These are phyloP conservation scores for Pseudogymnoascus sp. DNA, from an alignment of 2,329 filamentous ascomycete genomes.

Conservation along the genomic window DNA sequence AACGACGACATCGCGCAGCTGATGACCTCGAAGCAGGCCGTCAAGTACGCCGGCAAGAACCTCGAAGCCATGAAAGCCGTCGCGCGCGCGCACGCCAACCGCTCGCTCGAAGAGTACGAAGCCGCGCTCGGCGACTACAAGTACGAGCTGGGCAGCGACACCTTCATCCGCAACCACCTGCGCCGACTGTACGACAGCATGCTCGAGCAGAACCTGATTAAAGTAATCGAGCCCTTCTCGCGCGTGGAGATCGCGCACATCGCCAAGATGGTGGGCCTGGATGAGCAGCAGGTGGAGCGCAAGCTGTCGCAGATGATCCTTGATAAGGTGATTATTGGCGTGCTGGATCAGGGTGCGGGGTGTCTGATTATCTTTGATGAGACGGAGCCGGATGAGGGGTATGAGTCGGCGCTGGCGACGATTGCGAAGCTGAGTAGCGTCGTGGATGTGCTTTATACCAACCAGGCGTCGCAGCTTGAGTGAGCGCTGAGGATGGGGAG, in stretches of 20 bases:
- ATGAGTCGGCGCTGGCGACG: conserved; percentile 87
- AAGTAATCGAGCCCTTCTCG: conserved; percentile 98
- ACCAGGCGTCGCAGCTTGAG: conserved; percentile 93
- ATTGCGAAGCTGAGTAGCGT: conserved; percentile 97
- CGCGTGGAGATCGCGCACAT: conserved; percentile 95
- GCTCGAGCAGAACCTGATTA: conserved; percentile 98
- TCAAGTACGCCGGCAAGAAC: conserved; percentile 91
- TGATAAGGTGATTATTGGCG: conserved; percentile 96
- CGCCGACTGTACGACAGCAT: conserved; percentile 95
- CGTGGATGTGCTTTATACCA: conserved; percentile 94
- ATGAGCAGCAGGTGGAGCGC: conserved; percentile 93
- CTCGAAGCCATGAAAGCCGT: conserved; percentile 99
- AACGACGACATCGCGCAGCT: conserved; percentile 93
- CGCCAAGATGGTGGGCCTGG: conserved; percentile 93
- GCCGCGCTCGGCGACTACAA: conserved; percentile 82
- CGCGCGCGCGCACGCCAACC: conserved; percentile 88
- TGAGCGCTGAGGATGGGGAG: conserved; percentile 37
- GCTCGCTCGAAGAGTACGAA: conserved; percentile 95
- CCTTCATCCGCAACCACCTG: conserved; percentile 95
- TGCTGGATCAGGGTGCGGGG: conserved; percentile 93
- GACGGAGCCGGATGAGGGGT: conserved; percentile 84
- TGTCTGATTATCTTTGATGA: conserved; percentile 97
- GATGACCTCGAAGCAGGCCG: conserved; percentile 91
- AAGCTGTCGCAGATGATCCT: conserved; percentile 99
- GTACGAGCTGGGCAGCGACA: conserved; percentile 87